Percentiles rank a stretch among this genome's conserved stretches.
These are phyloP conservation scores for Rhodotorula mucilaginosa DNA, from an alignment of 1,284 basidiomycete species.

Conservation along the genomic window DNA sequence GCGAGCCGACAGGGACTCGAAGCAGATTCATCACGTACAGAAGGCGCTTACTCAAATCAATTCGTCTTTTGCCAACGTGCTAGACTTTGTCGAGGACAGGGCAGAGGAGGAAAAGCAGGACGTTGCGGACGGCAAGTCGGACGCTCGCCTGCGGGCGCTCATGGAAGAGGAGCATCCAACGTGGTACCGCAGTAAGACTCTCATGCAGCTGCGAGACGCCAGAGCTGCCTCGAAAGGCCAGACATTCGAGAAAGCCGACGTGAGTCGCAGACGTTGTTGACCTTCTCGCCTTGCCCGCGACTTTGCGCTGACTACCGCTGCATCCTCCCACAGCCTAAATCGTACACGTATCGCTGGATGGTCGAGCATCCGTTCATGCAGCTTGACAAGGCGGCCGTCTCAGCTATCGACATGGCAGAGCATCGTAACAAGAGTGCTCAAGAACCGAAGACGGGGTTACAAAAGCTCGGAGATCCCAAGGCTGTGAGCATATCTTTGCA, in stretches of 20 bases:
- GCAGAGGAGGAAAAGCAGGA: conserved; percentile 11
- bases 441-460: conserved; percentile 2
- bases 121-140: not conserved
- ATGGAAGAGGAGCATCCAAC: conserved; percentile 4
- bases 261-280: not conserved
- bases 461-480: not conserved
- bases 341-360: conserved; percentile 5
- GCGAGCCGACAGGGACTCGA: no score
- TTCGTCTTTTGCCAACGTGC: conserved; percentile 2
- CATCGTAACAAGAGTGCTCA: not conserved
- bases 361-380: conserved; percentile 19
- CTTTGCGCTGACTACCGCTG: no score
- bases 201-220: conserved; percentile 1
- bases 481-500: no score
- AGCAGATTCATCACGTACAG: not conserved
- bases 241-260: conserved; percentile 1
- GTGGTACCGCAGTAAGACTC: not conserved
- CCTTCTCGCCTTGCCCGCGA: not conserved
- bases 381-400: conserved; percentile 9
- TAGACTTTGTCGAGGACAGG: conserved; percentile 26
- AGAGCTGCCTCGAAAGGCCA: not conserved
- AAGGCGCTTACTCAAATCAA: not conserved
- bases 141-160: not conserved
- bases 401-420: conserved; percentile 15
- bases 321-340: not conserved